Base-by-base conservation (phyloP, 2,329 filamentous ascomycete genomes). In the Pseudogymnoascus sp. region DNA sequence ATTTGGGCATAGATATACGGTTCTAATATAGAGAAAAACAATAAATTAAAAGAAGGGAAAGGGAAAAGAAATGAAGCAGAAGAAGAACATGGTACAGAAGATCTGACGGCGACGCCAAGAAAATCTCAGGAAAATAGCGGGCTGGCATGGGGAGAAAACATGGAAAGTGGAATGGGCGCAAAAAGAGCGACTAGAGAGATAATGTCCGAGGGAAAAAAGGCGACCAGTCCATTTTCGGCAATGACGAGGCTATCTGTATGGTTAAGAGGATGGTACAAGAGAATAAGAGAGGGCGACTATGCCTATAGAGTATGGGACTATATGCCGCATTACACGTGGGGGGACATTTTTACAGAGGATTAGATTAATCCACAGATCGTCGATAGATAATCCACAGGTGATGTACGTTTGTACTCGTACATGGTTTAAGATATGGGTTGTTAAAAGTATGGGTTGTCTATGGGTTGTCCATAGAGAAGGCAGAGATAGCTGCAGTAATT, bases 1-100 rank as follows among this genome's bases (percentile, higher is more conserved):
- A 65, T 59, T 37, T 67, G 11, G 40, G 40, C 40, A 43, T 43
- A 43, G 40, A 43, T 43, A 43, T 19, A 43, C 10, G 40, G 40
- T 43, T 43, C 6, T 24, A 6, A 24, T 43, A 43, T 43, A 5
- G 0, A 43, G 3, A 22, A 43, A 43, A 43, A 43, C 19, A 24
- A 14, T 43, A 24, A 11, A 43, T 43, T 43, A 43, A 43, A 43
- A 43, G 40, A 24, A 24, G 3, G 10, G 40, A 43, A 43, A 24
- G 19, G 40, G 40, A 43, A 43, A 43, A 43, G 19, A 43, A 43
- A 43, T 43, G 40, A 43, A 8, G 40, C 40, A 24, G 11, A 24
- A 24, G 40, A 24, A 24, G 11, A 43, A 43, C 40, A 43, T 43
- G 40, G 40, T 43, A 43, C 40, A 43, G 24, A 43, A 24, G 19